These are phyloP conservation scores for Chamaecyparis obtusa DNA, from an alignment of 75 land plant genomes.

Conservation along the genomic window DNA sequence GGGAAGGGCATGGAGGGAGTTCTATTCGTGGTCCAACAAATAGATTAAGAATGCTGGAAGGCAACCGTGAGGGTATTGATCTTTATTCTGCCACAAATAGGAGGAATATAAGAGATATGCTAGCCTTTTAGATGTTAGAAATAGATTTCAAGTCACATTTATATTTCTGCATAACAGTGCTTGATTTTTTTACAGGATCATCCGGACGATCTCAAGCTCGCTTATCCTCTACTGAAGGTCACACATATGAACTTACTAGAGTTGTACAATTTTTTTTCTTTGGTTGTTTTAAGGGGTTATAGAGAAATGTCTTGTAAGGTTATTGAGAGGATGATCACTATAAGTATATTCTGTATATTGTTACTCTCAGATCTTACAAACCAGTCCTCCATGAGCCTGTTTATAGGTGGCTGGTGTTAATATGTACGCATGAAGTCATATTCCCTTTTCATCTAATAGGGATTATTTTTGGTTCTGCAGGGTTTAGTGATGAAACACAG, in stretches of 20 bases:
- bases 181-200: background rate
- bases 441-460: background rate
- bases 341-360: background rate
- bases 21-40: conserved; percentile 2
- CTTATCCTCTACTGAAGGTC: conserved; percentile 10
- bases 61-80: conserved; percentile 1
- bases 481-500: background rate
- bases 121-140: background rate
- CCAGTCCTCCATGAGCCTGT: background rate
- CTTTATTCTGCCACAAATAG: background rate
- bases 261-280: background rate
- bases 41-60: conserved; percentile 10
- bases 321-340: background rate
- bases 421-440: background rate
- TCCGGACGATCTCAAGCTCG: background rate
- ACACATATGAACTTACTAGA: background rate
- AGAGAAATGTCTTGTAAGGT: background rate
- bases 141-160: background rate
- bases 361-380: background rate
- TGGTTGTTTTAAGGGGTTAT: background rate
- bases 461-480: background rate
- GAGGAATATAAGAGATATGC: background rate
- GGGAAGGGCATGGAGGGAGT: conserved; percentile 16
- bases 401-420: background rate
- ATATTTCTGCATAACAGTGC: background rate